Base-by-base conservation (phyloP, 768 basidiomycete species). In the Termitomyces heimii region DNA sequence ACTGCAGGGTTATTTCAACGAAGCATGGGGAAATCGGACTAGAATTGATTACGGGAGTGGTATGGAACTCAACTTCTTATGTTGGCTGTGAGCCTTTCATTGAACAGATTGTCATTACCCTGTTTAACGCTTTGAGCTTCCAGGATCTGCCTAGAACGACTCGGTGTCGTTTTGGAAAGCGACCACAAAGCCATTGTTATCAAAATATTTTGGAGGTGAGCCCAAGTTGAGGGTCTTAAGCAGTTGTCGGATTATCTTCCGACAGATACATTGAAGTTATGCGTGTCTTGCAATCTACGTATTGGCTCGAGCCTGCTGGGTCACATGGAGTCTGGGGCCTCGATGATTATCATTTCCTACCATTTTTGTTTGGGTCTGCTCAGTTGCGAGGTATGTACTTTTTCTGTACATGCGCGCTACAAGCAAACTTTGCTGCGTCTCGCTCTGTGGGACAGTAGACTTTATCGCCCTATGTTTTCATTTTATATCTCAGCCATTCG, bases 21-120 rank as follows among this genome's bases (percentile, higher is more conserved):
- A 95, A 67, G 73, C 86, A 16, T 98, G 95, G 95, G 97, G 97
- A 0, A 97, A 90, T 69, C 76, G 89, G 29, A 83, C 88, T 48
- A 78, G 97, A 9, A 94, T 99, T 54, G 97, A 99, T 71, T 99
- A 99, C 71, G 97, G 97, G n/a, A 97, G 94, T 65, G 97, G 97
- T 14, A 98, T 98, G 96, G 97, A 99, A 67, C 79, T 98, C 44
- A 96, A 98, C 71, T 99, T 98, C 66, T 58, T 98, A 3, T 98
- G 95, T 65, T 98, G 94, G 94, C 67, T 98, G 95, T 97, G 68
- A 62, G 92, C 75, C 3, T 22, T 32, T 14, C 18, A 6, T 44
- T 18, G 9, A 0, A 9, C 2, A 18, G 14, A 18, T 54, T 0
- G 10, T 9, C 5, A 18, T 54, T 52, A 16, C 34, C 49, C 2